A percentile compares a stretch with the other conserved stretches of the same genome.
Conservation (phyloP, 176 grass and related monocot species). For the Musa acuminata region DNA sequence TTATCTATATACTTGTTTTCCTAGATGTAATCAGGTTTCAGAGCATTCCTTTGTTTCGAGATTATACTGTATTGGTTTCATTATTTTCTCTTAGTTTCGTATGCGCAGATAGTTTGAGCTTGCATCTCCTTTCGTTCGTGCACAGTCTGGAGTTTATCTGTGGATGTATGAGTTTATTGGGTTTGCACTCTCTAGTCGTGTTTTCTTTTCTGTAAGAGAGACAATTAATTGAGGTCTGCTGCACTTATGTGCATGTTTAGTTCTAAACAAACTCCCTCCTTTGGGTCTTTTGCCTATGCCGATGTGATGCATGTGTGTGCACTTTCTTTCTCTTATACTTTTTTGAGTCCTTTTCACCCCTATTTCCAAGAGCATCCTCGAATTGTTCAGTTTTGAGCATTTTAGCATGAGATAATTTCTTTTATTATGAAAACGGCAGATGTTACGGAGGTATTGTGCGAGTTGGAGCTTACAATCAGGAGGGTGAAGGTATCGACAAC, state of each 20-base stretch:
- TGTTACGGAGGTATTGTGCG: constrained; percentile 14
- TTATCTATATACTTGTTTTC: too few relatives aligned
- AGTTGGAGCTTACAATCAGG: constrained; percentile 17
- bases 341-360: too few relatives aligned
- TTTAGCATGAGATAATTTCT: not conserved
- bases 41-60: not conserved
- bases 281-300: too few relatives aligned
- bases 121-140: not conserved
- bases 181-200: too few relatives aligned
- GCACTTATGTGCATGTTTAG: too few relatives aligned
- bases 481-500: constrained; percentile 19
- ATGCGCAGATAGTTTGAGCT: not conserved
- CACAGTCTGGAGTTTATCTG: not conserved
- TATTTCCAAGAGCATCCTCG: too few relatives aligned
- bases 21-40: not conserved
- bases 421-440: constrained; percentile 6
- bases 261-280: too few relatives aligned
- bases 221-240: too few relatives aligned
- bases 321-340: too few relatives aligned
- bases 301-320: too few relatives aligned
- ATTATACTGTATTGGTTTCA: not conserved
- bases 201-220: too few relatives aligned
- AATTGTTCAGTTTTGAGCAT: not conserved
- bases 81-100: not conserved
- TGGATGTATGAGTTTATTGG: not conserved